Evolutionary conservation across 805 yeast species (phyloP).

Genomic region (Torulaspora maleeae): DNA sequence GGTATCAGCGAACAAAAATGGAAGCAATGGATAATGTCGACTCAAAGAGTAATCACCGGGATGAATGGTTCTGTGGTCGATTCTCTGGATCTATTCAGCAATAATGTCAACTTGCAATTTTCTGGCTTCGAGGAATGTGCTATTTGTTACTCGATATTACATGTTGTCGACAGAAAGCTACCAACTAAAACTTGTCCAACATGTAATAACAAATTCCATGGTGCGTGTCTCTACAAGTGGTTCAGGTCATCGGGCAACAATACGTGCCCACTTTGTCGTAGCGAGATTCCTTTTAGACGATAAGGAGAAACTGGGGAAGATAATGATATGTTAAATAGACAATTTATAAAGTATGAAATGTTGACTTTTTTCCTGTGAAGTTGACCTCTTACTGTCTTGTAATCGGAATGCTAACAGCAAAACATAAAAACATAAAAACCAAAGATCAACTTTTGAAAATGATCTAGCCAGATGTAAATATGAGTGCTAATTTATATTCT

Average conservation of each 20-base stretch:
- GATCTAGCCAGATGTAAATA: no score
- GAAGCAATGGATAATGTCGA: conserved; percentile 92
- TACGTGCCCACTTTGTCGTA: conserved; percentile 92
- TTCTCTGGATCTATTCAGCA: conserved; percentile 40
- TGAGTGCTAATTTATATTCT: no score
- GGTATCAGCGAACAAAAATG: conserved; percentile 91
- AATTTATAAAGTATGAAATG: not conserved
- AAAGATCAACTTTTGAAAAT: no score
- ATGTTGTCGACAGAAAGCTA: conserved; percentile 77
- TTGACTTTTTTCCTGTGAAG: no score
- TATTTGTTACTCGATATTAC: conserved; percentile 87
- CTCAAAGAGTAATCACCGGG: conserved; percentile 73
- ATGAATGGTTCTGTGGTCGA: conserved; percentile 61
- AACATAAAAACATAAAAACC: no score
- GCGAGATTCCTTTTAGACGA: conserved; percentile 33
- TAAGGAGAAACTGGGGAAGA: conserved; percentile 7
- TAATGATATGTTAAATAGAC: not conserved
- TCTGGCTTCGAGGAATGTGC: conserved; percentile 97
- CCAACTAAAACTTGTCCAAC: conserved; percentile 87
- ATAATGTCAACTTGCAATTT: conserved; percentile 77
- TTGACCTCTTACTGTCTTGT: no score
- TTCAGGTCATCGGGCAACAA: conserved; percentile 88
- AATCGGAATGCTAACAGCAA: no score
- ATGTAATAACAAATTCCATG: conserved; percentile 90
- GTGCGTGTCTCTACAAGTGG: conserved; percentile 96